Evolutionary conservation across 805 yeast species (phyloP), one percentile per base, ranked within the genome.

Genomic region (Suhomyces pyralidae): DNA sequence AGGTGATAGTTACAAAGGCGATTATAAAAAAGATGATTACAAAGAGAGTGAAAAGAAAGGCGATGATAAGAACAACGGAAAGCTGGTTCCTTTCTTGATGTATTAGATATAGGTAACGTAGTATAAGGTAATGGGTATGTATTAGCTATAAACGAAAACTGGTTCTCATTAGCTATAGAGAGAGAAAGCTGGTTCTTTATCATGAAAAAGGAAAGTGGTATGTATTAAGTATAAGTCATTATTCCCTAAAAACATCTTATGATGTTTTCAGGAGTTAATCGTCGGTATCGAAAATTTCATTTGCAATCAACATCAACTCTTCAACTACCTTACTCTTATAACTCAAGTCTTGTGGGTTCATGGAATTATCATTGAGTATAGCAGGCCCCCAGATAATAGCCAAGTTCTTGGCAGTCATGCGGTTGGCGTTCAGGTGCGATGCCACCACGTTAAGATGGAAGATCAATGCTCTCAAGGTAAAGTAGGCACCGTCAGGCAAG

Each of bases 371-470:
- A 46, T 84, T 82, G 66, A 94, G 79, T 49, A 94, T 71, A 2
- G 89, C 88, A 17, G 97, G 96, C 0, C 97, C 97, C 99, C 99
- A 94, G 38, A 93, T 91, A 40, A 90, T 89, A 46, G 96, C 89
- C 61, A 94, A 69, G 54, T 88, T 86, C 62, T 86, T 85, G 53
- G 85, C 78, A 46, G 84, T 84, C 99, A 94, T 94, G 65, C 94
- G 80, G 65, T 91, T 90, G 34, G 70, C 60, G 19, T 77, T 77
- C 61, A 84, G 85, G 51, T 83, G 77, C 26, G 80, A 79, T 38
- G 86, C 82, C 12, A 94, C 85, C 51, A 86, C 81, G 56, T 86
- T 84, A 55, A 94, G 80, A 68, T 94, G 99, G 78, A 93, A 90
- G 1, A 92, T 74, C 58, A 94, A 73, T 34, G 90, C 83, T 58